phyloP scores from a whole-genome alignment of 192 early-diverging fungal species.

The Gonapodya prolifera region DNA sequence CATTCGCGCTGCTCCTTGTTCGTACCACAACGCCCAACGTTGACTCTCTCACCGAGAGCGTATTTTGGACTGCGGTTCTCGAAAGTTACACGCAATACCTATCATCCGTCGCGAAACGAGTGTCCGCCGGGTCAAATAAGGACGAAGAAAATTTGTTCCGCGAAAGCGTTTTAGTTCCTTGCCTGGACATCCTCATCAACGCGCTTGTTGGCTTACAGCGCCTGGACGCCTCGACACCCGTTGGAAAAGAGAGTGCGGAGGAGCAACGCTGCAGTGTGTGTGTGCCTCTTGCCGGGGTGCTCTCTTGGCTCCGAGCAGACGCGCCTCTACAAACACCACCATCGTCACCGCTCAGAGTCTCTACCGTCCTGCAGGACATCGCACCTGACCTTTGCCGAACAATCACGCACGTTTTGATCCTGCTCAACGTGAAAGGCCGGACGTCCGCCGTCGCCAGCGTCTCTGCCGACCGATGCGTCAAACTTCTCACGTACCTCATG shows the following conservation, averaged over 20 bases:
- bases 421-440: not conserved
- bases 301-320: not conserved
- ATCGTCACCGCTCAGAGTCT: not conserved
- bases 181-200: not conserved
- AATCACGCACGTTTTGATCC: not conserved
- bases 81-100: too few species aligned
- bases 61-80: too few species aligned
- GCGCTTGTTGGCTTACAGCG: not conserved
- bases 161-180: not conserved
- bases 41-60: too few species aligned
- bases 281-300: not conserved
- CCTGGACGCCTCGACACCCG: too few species aligned
- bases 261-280: not conserved
- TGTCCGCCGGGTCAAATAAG: too few species aligned
- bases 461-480: not conserved
- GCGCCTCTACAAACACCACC: not conserved
- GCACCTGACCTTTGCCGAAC: not conserved
- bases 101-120: too few species aligned
- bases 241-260: not conserved
- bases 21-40: too few species aligned
- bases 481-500: not conserved
- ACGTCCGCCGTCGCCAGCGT: not conserved
- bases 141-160: too few species aligned
- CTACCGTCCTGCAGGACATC: not conserved
- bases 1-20: too few species aligned